Evolutionary conservation across 441 rosid genomes (phyloP), one percentile per base, ranked within the genome.

Genomic region (Euphorbia celastroides): DNA sequence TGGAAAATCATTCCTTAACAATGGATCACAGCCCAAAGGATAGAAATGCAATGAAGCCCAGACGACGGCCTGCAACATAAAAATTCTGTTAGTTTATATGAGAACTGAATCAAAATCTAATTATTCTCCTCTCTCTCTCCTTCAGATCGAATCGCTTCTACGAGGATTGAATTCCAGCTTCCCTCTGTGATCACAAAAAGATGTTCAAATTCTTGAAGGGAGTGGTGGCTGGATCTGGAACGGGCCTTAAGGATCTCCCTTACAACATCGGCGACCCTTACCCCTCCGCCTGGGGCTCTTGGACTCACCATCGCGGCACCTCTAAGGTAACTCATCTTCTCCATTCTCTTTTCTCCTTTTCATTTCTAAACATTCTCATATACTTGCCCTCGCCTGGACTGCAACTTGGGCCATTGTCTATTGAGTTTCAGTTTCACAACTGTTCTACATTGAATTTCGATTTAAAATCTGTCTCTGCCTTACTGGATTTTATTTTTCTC

Each of bases 191-290:
- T 57, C 30, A 28, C 17, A 51, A 32, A 66, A 77, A 72, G 64
- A 93, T 93, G 97, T 79, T 94, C n/a, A 89, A 92, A 77, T 94
- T 94, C 80, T 63, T 94, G 74, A 91, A 94, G 59, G 97, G 84
- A 72, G 99, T 89, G 65, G 99, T 94, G 36, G 92, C 64, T 61
- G 99, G 97, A 88, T 94, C 99, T 72, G 97, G 93, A 7, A 64
- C 99, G 19, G 99, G 96, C 22, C 78, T 88, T 23, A 93, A 89
- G 78, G 96, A 94, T 89, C 92, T 94, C 34, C 99, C 99, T 46
- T 94, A 91, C 73, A 83, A 81, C 78, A 85, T 94, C 48, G 95
- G 93, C 66, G 97, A 88, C 46, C 96, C 97, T 77, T 91, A 83
- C 60, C 83, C 93, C 66, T 78, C 96, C 54, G 88, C 97, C 60